Conservation (phyloP, 495 filamentous ascomycete genomes). For the Aspergillus campestris region DNA sequence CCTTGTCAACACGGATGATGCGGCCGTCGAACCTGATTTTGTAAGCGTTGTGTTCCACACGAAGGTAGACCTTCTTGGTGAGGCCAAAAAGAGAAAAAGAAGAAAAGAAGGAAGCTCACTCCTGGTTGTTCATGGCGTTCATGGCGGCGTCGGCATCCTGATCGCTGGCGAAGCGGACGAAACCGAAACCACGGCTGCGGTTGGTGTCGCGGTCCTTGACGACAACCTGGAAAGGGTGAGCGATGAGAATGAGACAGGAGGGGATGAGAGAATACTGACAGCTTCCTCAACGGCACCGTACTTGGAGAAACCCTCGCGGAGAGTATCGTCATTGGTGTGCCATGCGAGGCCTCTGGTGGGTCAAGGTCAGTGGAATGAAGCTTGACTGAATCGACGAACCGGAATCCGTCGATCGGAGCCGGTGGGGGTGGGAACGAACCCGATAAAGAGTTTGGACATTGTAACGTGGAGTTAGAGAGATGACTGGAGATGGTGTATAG, state of each 20-base stretch:
- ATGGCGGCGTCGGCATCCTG: slow-evolving; percentile 80
- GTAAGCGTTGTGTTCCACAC: slow-evolving; percentile 5
- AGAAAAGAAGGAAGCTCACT: slow-evolving; percentile 48
- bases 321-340: slow-evolving; percentile 84
- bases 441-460: slow-evolving; percentile 90
- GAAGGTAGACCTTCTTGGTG: too few species aligned
- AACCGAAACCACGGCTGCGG: slow-evolving; percentile 94
- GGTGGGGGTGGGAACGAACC: slow-evolving; percentile 46
- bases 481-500: slow-evolving; percentile 18
- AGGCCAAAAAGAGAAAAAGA: not conserved
- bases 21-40: slow-evolving; percentile 82
- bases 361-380: slow-evolving; percentile 1
- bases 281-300: slow-evolving; percentile 88
- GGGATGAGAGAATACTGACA: slow-evolving; percentile 44
- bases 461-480: slow-evolving; percentile 19
- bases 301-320: slow-evolving; percentile 80
- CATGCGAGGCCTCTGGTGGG: slow-evolving; percentile 72
- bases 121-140: slow-evolving; percentile 79
- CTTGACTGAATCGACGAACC: slow-evolving; percentile 16
- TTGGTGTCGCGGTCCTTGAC: slow-evolving; percentile 96
- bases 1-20: slow-evolving; percentile 91
- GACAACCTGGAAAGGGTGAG: slow-evolving; percentile 58
- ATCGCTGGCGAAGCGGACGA: slow-evolving; percentile 79
- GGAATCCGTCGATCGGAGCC: too few species aligned
- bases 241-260: not conserved